Percentiles rank a stretch among this genome's conserved stretches.
Evolutionary conservation across 2,329 filamentous ascomycete genomes (phyloP).

Genomic region (Cryphonectria carpinicola): DNA sequence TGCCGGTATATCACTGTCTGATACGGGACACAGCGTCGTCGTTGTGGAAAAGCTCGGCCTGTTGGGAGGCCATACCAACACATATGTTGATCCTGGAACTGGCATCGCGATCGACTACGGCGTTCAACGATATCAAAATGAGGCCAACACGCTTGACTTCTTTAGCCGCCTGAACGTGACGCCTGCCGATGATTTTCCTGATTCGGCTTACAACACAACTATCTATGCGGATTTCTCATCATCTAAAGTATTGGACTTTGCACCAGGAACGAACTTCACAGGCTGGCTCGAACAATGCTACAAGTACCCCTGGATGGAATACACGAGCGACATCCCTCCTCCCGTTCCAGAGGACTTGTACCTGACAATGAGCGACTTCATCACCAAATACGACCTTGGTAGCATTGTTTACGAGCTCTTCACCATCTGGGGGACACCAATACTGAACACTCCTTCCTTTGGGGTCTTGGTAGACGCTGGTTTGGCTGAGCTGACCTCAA

Average conservation of each 20-base stretch:
- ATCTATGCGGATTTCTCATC: slow-evolving; percentile 18
- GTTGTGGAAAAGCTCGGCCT: slow-evolving; percentile 29
- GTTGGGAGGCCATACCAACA: slow-evolving; percentile 47
- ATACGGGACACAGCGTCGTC: slow-evolving; percentile 29
- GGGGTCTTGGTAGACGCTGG: not conserved
- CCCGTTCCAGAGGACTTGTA: slow-evolving; percentile 50
- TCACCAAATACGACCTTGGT: slow-evolving; percentile 48
- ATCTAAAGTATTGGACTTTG: slow-evolving; percentile 35
- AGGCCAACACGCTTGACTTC: slow-evolving; percentile 38
- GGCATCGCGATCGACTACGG: slow-evolving; percentile 38
- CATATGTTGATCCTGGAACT: slow-evolving; percentile 46
- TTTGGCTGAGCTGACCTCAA: not conserved
- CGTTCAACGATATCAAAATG: slow-evolving; percentile 41
- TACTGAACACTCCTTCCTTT: not conserved
- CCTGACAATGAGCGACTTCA: slow-evolving; percentile 50
- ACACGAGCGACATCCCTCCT: slow-evolving; percentile 42
- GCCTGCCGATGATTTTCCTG: slow-evolving; percentile 43
- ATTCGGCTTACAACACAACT: slow-evolving; percentile 41
- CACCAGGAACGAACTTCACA: slow-evolving; percentile 36
- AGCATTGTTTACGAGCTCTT: slow-evolving; percentile 37
- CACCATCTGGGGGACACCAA: not conserved
- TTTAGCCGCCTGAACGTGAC: slow-evolving; percentile 1
- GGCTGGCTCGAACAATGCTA: slow-evolving; percentile 33
- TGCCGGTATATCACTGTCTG: slow-evolving; percentile 29
- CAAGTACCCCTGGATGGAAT: slow-evolving; percentile 36